phyloP scores from a whole-genome alignment of 179 eudicot species.

The Carnegiea gigantea region DNA sequence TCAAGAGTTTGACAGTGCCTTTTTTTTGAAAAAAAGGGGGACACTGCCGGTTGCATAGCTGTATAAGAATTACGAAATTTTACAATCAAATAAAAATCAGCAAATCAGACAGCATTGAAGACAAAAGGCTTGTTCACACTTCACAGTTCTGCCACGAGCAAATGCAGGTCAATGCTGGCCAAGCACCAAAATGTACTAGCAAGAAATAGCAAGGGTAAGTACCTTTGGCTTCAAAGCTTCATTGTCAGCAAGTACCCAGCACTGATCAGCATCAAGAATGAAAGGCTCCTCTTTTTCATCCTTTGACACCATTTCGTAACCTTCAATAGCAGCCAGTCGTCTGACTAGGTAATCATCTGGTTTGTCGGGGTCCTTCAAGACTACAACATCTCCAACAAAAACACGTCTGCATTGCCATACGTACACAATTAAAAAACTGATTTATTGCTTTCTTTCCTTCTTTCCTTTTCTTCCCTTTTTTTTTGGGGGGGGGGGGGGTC shows the following conservation, averaged over 20 bases:
- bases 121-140: neutral
- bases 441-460: neutral
- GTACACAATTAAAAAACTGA: slow-evolving; percentile 1
- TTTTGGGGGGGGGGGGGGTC: too few relatives aligned
- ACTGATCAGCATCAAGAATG: slow-evolving; percentile 71
- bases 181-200: neutral
- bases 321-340: slow-evolving; percentile 87
- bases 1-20: neutral
- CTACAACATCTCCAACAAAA: slow-evolving; percentile 83
- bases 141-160: neutral
- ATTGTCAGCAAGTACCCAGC: slow-evolving; percentile 94
- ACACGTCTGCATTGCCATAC: slow-evolving; percentile 47
- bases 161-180: neutral
- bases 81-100: neutral
- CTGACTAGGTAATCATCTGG: slow-evolving; percentile 59
- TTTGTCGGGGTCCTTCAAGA: slow-evolving; percentile 72
- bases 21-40: too few relatives aligned
- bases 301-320: slow-evolving; percentile 89
- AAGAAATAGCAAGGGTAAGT: neutral
- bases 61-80: neutral
- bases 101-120: neutral
- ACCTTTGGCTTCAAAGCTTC: slow-evolving; percentile 73
- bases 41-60: too few relatives aligned
- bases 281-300: slow-evolving; percentile 91
- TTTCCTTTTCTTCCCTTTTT: too few relatives aligned